Conservation (phyloP, 352 stramenopile genomes). For the Albugo laibachii region DNA sequence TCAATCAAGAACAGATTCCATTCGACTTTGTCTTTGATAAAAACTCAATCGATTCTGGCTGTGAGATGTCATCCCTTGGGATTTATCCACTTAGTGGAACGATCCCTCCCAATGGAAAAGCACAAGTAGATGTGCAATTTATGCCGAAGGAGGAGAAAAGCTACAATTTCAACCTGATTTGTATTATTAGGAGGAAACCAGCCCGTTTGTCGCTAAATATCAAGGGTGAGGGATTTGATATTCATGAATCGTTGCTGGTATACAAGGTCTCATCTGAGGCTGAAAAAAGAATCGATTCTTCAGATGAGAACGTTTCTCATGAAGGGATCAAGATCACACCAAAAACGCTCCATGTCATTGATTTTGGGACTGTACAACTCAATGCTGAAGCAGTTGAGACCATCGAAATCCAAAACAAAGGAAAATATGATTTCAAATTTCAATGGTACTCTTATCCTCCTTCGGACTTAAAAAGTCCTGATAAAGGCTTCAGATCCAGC, state of each 20-base stretch:
- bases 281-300: conserved; percentile 1
- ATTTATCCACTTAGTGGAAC: conserved; percentile 78
- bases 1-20: conserved; percentile 85
- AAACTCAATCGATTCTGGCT: conserved; percentile 51
- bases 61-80: conserved; percentile 54
- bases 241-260: conserved; percentile 57
- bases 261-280: conserved; percentile 6
- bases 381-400: conserved; percentile 50
- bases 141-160: conserved; percentile 79
- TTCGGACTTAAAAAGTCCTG: not conserved
- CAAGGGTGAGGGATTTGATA: conserved; percentile 88
- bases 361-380: conserved; percentile 78
- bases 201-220: conserved; percentile 83
- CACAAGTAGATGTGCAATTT: conserved; percentile 78
- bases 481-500: conserved; percentile 6
- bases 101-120: conserved; percentile 71
- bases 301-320: conserved; percentile 6
- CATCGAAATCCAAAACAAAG: conserved; percentile 76
- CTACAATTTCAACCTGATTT: conserved; percentile 88
- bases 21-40: conserved; percentile 93
- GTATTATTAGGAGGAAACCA: conserved; percentile 83
- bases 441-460: conserved; percentile 26
- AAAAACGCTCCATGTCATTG: conserved; percentile 18
- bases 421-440: conserved; percentile 94
- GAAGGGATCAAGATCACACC: conserved; percentile 3